Base-by-base conservation (phyloP, 306 rosid genomes). In the Quercus suber region DNA sequence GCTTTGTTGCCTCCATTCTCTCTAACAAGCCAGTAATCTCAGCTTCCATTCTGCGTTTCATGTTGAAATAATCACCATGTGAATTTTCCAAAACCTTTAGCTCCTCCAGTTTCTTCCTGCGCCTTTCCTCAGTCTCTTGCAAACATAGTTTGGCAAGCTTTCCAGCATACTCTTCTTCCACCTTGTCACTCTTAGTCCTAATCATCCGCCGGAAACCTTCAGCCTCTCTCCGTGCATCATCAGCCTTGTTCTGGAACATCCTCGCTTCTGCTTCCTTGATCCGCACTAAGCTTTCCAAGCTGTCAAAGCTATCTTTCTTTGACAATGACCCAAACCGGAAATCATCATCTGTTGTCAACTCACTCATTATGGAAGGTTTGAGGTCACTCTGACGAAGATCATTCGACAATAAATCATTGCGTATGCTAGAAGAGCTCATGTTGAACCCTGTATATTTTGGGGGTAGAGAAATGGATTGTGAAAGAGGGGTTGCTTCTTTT, bases 1-100 rank as follows among this genome's bases (percentile, higher is more conserved):
- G 90, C 84, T 90, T 96, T 73, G 99, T 91, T 71, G 92, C 94
- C 74, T 96, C 99, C 98, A 96, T 93, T 86, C 98, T 93, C 84
- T 89, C 84, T 89, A 91, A 81, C 76, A 93, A 85, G 52, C 97
- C 94, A 57, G 76, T 87, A 74, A 96, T 93, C 87, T 96, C 98
- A 25, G 74, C 92, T 82, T 88, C 93, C 99, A 96, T 96, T 87
- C 98, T 88, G 71, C 49, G 80, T 71, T 96, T 93, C 99, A 96
- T 96, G 63, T 89, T 86, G 76, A 77, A 87, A 87, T 93, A 96
- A 84, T 90, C 98, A 69, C 82, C 67, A 25, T 89, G 94, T 0
- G 98, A 89, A 81, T 81, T 86, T 77, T 96, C 97, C 84, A 96
- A 76, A 68, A 85, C 87, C 83, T 96, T 93, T 72, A 96, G 80